A percentile compares a stretch with the other conserved stretches of the same genome.
Conservation (phyloP, 148 eudicot species). For the Diospyros lotus region DNA sequence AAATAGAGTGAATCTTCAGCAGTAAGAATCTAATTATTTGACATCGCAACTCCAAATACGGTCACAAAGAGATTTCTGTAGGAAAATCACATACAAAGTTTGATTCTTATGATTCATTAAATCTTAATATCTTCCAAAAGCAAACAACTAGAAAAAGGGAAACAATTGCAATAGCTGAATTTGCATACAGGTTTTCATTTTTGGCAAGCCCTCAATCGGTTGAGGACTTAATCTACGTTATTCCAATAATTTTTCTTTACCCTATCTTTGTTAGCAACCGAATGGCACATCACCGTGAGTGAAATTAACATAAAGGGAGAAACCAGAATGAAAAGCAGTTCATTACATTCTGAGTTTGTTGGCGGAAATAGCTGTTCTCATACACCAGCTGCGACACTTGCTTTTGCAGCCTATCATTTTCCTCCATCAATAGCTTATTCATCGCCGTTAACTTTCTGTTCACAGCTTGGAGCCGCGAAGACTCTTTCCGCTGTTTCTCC, state of each 20-base stretch:
- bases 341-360: slow-evolving; percentile 46
- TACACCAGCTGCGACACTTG: slow-evolving; percentile 59
- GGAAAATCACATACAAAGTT: not conserved
- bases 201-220: not conserved
- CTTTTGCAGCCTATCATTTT: slow-evolving; percentile 55
- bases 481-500: slow-evolving; percentile 55
- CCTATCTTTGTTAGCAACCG: not conserved
- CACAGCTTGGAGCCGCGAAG: slow-evolving; percentile 53
- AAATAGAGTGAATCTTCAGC: not conserved
- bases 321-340: not conserved
- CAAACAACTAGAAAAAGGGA: not conserved
- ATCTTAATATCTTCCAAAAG: not conserved
- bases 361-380: slow-evolving; percentile 49
- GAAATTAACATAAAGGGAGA: not conserved
- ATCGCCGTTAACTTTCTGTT: slow-evolving; percentile 52
- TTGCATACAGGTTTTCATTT: not conserved
- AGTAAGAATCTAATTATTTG: not conserved
- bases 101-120: not conserved
- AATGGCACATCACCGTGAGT: not conserved
- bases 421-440: slow-evolving; percentile 67
- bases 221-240: not conserved
- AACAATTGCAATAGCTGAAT: not conserved
- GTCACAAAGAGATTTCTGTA: not conserved
- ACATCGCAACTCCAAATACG: not conserved
- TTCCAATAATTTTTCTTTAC: not conserved